Percentiles rank a stretch among this genome's conserved stretches.
Conservation (phyloP, 345 rosid species). For the Tarenaya hassleriana region DNA sequence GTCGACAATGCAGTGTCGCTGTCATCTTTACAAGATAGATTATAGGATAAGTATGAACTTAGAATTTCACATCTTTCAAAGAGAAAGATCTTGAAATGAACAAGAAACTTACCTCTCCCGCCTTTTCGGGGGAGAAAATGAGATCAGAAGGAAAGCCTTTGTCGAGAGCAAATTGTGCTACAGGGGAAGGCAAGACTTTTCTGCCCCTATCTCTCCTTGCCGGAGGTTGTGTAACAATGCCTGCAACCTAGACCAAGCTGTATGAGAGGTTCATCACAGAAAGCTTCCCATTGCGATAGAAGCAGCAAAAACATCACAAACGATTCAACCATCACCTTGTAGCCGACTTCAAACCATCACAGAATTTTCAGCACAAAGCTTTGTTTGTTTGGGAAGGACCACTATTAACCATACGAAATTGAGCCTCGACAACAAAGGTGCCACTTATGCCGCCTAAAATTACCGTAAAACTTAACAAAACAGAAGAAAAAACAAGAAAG, state of each 20-base stretch:
- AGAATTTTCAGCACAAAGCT: too few species aligned
- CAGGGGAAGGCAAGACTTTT: conserved; percentile 71
- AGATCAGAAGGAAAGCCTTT: conserved; percentile 73
- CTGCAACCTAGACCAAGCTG: conserved; percentile 56
- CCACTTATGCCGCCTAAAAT: too few species aligned
- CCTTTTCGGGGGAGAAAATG: conserved; percentile 76
- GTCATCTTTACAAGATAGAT: background rate
- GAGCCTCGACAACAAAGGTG: too few species aligned
- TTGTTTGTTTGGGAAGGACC: too few species aligned
- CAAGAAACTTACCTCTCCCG: conserved; percentile 65
- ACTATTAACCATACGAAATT: too few species aligned
- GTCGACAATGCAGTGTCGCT: background rate
- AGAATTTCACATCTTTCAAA: conserved; percentile 1
- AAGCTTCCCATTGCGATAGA: background rate
- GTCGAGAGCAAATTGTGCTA: conserved; percentile 73
- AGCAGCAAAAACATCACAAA: background rate
- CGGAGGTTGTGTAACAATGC: conserved; percentile 89
- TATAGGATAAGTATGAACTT: background rate
- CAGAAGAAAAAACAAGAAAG: background rate
- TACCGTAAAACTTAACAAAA: too few species aligned
- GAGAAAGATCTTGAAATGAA: conserved; percentile 13
- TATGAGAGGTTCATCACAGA: conserved; percentile 8
- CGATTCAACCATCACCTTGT: too few species aligned
- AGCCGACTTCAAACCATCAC: too few species aligned
- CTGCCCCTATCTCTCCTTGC: conserved; percentile 74